phyloP scores from a whole-genome alignment of 257 asterid genomes.

The Mitragyna speciosa region DNA sequence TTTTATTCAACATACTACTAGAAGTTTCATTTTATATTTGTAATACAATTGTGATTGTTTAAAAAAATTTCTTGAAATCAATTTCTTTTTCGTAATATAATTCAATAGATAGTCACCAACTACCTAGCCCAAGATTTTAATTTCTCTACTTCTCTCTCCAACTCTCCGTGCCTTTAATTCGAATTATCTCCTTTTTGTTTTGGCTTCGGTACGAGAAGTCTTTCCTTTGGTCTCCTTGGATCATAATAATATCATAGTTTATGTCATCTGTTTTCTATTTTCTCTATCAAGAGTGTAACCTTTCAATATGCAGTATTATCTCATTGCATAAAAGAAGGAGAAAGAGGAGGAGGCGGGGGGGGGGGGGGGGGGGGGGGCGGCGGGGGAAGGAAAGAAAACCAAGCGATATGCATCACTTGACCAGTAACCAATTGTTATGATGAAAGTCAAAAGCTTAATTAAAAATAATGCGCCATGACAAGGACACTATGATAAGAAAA shows the following conservation, averaged over 20 bases:
- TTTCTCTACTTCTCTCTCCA: not conserved
- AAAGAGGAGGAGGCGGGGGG: too few species aligned
- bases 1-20: too few species aligned
- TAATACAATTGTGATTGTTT: too few species aligned
- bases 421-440: not conserved
- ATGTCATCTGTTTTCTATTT: not conserved
- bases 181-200: not conserved
- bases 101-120: not conserved
- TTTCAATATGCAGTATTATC: not conserved
- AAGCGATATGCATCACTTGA: slow-evolving; percentile 4
- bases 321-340: too few species aligned
- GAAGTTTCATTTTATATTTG: too few species aligned
- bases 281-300: not conserved
- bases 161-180: not conserved
- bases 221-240: not conserved
- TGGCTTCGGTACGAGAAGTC: not conserved
- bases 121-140: not conserved
- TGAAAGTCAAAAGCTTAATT: not conserved
- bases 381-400: rapidly evolving
- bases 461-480: slow-evolving; percentile 13
- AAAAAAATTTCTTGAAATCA: not conserved
- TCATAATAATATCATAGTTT: not conserved
- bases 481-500: slow-evolving; percentile 10
- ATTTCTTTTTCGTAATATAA: not conserved
- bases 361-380: too few species aligned